These are phyloP conservation scores for Parachlorella kessleri DNA, from an alignment of 139 green algal species.

Conservation along the genomic window DNA sequence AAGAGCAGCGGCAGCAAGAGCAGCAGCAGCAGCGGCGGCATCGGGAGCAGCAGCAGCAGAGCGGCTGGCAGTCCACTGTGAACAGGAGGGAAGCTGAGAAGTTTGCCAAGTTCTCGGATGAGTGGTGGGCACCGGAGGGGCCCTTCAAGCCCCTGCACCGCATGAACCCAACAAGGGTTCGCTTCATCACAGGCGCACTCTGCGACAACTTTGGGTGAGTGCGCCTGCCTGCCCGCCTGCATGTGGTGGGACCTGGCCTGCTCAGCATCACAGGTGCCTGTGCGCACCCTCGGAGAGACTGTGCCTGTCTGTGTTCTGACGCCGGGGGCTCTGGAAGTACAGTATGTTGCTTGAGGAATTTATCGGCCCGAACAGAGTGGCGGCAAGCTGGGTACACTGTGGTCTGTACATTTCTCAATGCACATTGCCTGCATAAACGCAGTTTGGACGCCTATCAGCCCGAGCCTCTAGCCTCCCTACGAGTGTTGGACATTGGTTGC, in stretches of 20 bases:
- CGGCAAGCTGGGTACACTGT: no score
- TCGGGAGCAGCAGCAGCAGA: neutral
- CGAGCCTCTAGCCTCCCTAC: constrained; percentile 43
- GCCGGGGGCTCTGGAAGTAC: no score
- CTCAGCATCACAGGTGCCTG: no score
- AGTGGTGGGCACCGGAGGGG: constrained; percentile 84
- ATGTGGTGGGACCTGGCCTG: no score
- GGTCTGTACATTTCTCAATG: no score
- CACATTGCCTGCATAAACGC: no score
- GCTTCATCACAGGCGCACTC: constrained; percentile 76
- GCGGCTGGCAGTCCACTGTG: constrained; percentile 31
- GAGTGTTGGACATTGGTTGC: constrained; percentile 89
- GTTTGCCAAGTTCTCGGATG: constrained; percentile 71
- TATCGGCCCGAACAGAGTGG: no score
- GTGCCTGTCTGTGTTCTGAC: no score
- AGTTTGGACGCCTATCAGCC: constrained; percentile 1
- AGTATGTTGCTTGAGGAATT: no score
- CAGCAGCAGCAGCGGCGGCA: neutral
- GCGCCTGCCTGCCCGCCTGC: neutral
- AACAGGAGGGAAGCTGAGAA: constrained; percentile 78
- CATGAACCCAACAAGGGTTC: constrained; percentile 80
- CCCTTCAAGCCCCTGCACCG: constrained; percentile 84
- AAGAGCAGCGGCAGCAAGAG: constrained; percentile 5
- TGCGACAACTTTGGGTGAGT: constrained; percentile 39
- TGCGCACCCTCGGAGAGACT: no score